These are phyloP conservation scores for Trifolium pratense DNA, from an alignment of 306 rosid genomes.

Conservation along the genomic window DNA sequence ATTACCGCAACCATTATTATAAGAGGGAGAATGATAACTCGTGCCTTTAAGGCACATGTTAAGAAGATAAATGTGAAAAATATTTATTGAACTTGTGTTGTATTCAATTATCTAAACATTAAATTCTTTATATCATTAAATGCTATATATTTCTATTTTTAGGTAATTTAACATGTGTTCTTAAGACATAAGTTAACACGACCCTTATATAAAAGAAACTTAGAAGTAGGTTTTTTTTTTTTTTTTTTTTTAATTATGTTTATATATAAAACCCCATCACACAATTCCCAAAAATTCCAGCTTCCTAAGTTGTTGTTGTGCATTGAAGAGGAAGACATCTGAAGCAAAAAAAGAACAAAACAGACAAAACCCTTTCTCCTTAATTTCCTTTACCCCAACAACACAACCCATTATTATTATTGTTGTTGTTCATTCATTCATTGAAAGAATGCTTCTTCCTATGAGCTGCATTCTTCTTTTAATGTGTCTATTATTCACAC, in stretches of 20 bases:
- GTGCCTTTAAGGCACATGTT: no score
- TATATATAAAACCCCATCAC: slow-evolving; percentile 46
- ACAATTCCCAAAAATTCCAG: slow-evolving; percentile 50
- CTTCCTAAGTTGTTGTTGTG: slow-evolving; percentile 34
- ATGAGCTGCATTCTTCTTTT: slow-evolving; percentile 81
- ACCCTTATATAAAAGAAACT: not conserved
- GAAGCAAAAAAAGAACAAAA: slow-evolving; percentile 36
- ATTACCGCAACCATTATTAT: slow-evolving; percentile 23
- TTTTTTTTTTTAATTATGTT: slow-evolving; percentile 40
- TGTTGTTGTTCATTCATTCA: not conserved
- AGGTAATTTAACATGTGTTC: no score
- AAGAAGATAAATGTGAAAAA: no score
- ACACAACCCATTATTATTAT: slow-evolving; percentile 30
- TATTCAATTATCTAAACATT: no score
- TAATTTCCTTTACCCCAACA: not conserved
- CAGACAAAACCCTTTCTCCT: not conserved
- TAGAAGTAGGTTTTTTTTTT: no score
- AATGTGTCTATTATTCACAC: slow-evolving; percentile 50
- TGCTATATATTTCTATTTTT: no score
- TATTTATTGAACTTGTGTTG: no score
- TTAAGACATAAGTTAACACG: no score
- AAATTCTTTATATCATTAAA: no score
- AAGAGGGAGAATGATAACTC: no score
- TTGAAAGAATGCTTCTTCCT: slow-evolving; percentile 63
- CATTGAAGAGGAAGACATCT: slow-evolving; percentile 49